Percentiles rank a stretch among this genome's conserved stretches.
Evolutionary conservation across 2,329 filamentous ascomycete genomes (phyloP).

Genomic region (Cryphonectria carpinicola): DNA sequence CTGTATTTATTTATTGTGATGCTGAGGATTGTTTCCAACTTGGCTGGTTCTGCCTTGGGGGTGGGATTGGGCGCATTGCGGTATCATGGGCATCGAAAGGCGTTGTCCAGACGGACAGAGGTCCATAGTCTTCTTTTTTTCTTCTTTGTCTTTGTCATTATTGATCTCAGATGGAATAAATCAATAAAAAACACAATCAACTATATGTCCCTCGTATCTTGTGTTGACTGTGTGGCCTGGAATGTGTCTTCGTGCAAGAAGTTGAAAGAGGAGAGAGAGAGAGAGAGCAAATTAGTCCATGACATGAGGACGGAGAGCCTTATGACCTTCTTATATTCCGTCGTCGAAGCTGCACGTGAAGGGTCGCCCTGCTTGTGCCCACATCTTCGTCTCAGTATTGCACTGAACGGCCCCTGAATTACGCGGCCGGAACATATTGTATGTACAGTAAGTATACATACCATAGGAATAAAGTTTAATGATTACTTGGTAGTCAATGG

Average conservation of each 20-base stretch:
- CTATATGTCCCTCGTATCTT: neutral
- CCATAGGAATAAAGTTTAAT: neutral
- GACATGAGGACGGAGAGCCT: no score
- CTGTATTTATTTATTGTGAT: neutral
- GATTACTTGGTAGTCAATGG: neutral
- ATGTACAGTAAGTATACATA: neutral
- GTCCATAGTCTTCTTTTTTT: neutral
- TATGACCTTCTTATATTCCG: neutral
- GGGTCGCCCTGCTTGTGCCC: neutral
- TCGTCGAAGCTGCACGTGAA: neutral
- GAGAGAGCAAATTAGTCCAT: no score
- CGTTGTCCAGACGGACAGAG: neutral
- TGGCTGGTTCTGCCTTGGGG: neutral
- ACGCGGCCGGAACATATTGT: neutral
- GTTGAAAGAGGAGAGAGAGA: no score
- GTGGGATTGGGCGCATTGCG: neutral
- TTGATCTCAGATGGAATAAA: neutral
- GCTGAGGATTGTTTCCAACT: neutral
- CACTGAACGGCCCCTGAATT: slow-evolving; percentile 3
- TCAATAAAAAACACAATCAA: no score
- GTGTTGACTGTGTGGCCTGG: neutral
- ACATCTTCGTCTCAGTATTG: neutral
- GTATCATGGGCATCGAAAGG: neutral
- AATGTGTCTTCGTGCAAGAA: no score
- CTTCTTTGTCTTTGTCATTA: neutral